Evolutionary conservation across 208 protist species (phyloP).

Genomic region (Wallacemonas rigidus): DNA sequence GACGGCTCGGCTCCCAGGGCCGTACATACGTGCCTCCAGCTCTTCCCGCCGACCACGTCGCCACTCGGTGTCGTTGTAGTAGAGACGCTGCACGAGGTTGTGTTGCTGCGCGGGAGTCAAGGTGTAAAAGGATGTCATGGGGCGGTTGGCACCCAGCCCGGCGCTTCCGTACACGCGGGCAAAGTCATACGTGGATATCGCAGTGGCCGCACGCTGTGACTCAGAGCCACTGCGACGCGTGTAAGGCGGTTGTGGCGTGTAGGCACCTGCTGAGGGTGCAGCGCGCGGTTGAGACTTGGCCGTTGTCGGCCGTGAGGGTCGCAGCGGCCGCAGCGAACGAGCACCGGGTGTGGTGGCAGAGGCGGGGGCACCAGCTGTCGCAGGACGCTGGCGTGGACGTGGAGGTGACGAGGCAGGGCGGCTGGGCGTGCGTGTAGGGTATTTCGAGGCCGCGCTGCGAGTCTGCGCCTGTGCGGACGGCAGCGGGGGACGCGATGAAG

Average conservation of each 20-base stretch:
- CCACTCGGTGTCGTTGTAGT: slow-evolving; percentile 31
- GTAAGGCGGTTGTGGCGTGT: background rate
- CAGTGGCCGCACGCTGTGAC: background rate
- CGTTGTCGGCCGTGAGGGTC: background rate
- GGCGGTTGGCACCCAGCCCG: background rate
- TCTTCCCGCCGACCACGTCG: slow-evolving; percentile 21
- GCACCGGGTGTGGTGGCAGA: too few relatives aligned
- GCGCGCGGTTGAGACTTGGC: background rate
- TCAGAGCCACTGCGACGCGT: background rate
- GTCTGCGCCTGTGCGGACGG: background rate
- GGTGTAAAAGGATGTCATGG: slow-evolving; percentile 33
- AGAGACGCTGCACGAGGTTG: slow-evolving; percentile 36
- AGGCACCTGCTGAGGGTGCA: background rate
- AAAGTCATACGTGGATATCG: background rate
- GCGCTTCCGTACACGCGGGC: slow-evolving; percentile 8
- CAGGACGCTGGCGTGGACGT: slow-evolving; percentile 6
- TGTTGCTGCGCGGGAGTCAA: slow-evolving; percentile 33
- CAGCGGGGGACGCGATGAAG: background rate
- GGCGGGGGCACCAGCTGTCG: background rate
- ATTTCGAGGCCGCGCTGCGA: background rate
- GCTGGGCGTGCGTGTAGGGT: background rate
- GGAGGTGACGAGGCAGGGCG: slow-evolving; percentile 9
- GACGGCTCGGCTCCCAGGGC: slow-evolving; percentile 14
- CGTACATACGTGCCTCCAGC: slow-evolving; percentile 25
- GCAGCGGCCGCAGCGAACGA: background rate